Base-by-base conservation (phyloP, 2,329 filamentous ascomycete species). In the Sclerotinia sclerotiorum region DNA sequence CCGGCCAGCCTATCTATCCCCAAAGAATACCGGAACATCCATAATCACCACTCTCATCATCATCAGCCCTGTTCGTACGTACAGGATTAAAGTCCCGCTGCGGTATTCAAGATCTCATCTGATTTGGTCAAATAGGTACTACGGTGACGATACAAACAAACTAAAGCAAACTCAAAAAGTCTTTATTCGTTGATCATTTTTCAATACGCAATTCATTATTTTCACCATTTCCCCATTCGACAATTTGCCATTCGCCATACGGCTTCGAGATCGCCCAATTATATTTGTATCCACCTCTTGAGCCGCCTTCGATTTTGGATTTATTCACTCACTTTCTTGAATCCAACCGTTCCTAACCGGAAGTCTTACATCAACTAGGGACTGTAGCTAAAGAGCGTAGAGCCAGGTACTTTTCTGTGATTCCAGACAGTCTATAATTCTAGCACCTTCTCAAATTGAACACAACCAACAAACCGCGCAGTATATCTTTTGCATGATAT, bases 261-360 rank as follows among this genome's bases (percentile, higher is more conserved):
- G 13, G 29, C 58, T 39, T 51, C 60, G 39, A 51, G 60, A 63
- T 63, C 42, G 15, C 29, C 42, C 42, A 46, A 48, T 66, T 39
- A 32, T 21, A 48, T 7, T 58, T 24, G 29, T 49, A 58, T 29
- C 52, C 55, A 60, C 63, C 21, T 48, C 63, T 58, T 66, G 54
- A 44, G 51, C 60, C 60, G 60, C 46, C 46, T 51, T 21, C 46
- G 27, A 39, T 42, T 42, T 42, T 17, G 39, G 13, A 42, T 17
- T 42, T 42, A 57, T 51, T 63, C 60, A 63, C n/a, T 51, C n/a
- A 27, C 51, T 39, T 24, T 49, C 3, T 39, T 19, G 27, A 63
- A 51, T 39, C 46, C 46, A 63, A 63, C 60, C 60, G 60, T 63
- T 63, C 46, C 60, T 63, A 63, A 17, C 60, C 48, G 51, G n/a